These are phyloP conservation scores for Thalia dealbata DNA, from an alignment of 176 grass and related monocot genomes.

Conservation along the genomic window DNA sequence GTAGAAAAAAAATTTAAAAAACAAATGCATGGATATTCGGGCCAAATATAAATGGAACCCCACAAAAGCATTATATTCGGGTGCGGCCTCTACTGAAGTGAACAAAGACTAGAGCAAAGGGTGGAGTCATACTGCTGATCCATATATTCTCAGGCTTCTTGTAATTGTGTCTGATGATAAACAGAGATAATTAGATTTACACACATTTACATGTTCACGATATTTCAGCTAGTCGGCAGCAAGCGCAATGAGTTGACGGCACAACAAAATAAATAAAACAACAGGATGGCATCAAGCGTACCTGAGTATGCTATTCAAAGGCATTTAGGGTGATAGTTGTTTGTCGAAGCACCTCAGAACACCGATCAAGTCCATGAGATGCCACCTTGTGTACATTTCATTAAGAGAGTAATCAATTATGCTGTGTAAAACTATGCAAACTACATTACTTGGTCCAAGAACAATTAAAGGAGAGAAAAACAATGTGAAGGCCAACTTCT, in stretches of 20 bases:
- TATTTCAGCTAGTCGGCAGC: not conserved
- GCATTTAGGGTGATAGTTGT: constrained; percentile 62
- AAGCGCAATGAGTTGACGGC: not conserved
- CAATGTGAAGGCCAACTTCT: not conserved
- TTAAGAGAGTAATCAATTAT: constrained; percentile 17
- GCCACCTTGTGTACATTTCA: constrained; percentile 50
- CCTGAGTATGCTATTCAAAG: constrained; percentile 34
- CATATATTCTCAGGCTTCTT: not conserved
- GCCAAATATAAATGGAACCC: no score
- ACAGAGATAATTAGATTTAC: not conserved
- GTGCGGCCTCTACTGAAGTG: no score
- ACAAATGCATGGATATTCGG: not conserved
- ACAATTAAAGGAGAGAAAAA: not conserved
- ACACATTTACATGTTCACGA: not conserved
- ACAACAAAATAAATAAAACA: not conserved
- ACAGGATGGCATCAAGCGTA: not conserved
- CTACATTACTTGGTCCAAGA: not conserved
- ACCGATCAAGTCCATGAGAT: constrained; percentile 88
- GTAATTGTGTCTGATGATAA: not conserved
- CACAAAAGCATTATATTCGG: not conserved
- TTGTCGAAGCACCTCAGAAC: constrained; percentile 93
- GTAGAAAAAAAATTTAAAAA: no score
- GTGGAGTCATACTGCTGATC: no score
- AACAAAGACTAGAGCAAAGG: no score
- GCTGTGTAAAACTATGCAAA: not conserved